Evolutionary conservation across 2,329 filamentous ascomycete genomes (phyloP).

Genomic region (Nigrospora sphaerica): DNA sequence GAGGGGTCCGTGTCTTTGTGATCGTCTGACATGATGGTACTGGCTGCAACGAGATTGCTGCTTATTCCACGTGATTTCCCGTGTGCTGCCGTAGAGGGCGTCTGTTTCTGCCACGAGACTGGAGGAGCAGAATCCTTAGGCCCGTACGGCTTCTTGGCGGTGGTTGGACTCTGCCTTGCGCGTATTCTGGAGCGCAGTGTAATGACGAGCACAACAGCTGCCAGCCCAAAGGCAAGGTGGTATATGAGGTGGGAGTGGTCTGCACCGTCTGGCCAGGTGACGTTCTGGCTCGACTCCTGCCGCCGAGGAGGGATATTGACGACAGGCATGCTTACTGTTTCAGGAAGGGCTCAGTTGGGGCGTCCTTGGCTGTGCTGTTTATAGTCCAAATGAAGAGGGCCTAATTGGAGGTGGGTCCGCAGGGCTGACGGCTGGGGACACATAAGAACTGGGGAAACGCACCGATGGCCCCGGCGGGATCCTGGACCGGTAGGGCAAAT

Average conservation of each 20-base stretch:
- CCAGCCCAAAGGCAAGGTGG: slow-evolving; percentile 9
- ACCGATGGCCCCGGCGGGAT: too few species aligned
- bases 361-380: too few species aligned
- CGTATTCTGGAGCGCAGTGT: slow-evolving; percentile 10
- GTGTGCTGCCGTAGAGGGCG: slow-evolving; percentile 6
- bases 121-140: neutral
- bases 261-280: slow-evolving; percentile 18
- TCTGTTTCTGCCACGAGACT: slow-evolving; percentile 2
- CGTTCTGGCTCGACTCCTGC: slow-evolving; percentile 17
- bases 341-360: too few species aligned
- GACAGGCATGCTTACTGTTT: slow-evolving; percentile 32
- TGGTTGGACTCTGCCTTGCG: slow-evolving; percentile 13
- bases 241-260: slow-evolving; percentile 16
- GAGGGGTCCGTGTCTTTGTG: slow-evolving; percentile 9
- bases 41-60: slow-evolving; percentile 7
- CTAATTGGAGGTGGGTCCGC: too few species aligned
- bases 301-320: slow-evolving; percentile 21
- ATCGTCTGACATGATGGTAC: slow-evolving; percentile 17
- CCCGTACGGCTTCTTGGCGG: slow-evolving; percentile 3
- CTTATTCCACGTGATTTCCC: slow-evolving; percentile 24
- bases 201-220: slow-evolving; percentile 13
- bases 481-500: too few species aligned
- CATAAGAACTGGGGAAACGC: too few species aligned
- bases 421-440: too few species aligned
- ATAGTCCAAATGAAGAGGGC: too few species aligned